Conservation (phyloP, 2,329 filamentous ascomycete genomes). For the Mycosphaerella sp. region DNA sequence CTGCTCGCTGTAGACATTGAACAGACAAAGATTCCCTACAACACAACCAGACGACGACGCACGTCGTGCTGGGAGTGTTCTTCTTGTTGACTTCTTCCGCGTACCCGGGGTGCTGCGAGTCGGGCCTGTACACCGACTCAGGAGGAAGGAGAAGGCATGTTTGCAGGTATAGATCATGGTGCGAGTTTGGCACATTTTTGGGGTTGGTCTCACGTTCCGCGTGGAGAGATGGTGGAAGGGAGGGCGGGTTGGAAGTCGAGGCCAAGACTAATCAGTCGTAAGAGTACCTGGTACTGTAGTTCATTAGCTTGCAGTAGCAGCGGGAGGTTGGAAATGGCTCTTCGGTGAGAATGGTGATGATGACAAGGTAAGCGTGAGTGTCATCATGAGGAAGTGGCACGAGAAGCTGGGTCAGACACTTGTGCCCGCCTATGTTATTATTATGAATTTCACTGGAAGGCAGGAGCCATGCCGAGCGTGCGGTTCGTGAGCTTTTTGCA, state of each 20-base stretch:
- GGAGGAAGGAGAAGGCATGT: conserved; percentile 27
- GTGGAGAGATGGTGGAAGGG: background rate
- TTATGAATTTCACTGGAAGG: no score
- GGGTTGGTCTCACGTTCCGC: background rate
- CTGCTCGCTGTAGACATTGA: conserved; percentile 7
- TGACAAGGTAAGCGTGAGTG: no score
- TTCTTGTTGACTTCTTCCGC: background rate
- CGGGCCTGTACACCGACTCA: conserved; percentile 33
- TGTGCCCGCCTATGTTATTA: no score
- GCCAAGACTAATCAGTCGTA: background rate
- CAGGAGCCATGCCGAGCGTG: no score
- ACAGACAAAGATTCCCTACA: conserved; percentile 21
- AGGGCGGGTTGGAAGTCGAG: background rate
- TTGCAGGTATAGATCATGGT: conserved; percentile 32
- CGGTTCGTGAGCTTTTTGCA: no score
- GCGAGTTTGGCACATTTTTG: conserved; percentile 37
- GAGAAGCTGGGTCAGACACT: no score
- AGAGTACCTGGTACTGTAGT: no score
- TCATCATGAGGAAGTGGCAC: no score
- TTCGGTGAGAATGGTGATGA: no score
- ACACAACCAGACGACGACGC: conserved; percentile 28
- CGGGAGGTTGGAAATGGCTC: no score
- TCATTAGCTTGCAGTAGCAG: no score
- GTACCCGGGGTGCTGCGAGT: conserved; percentile 2
- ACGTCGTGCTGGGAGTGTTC: conserved; percentile 10